phyloP scores from a whole-genome alignment of 495 filamentous ascomycete species.

The Podospora bellae-mahoneyi region DNA sequence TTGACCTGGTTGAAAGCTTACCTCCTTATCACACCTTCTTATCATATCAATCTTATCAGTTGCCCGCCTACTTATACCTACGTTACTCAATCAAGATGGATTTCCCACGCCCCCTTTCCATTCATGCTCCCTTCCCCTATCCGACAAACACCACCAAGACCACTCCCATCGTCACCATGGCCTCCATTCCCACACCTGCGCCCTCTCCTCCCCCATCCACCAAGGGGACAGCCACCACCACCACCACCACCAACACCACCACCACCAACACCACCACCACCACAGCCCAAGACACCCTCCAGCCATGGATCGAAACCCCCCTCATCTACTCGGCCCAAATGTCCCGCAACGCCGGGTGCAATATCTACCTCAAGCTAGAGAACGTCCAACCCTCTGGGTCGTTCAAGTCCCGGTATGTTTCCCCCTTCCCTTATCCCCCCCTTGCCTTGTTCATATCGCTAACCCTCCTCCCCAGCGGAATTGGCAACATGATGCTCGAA shows the following conservation, averaged over 20 bases:
- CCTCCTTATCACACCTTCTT: too few relatives aligned
- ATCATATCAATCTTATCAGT: neutral
- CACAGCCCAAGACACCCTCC: conserved; percentile 31
- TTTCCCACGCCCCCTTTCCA: neutral
- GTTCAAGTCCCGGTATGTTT: conserved; percentile 74
- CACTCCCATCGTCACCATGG: neutral
- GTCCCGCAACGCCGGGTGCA: conserved; percentile 68
- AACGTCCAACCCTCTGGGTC: conserved; percentile 89
- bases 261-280: neutral
- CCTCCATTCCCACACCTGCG: neutral
- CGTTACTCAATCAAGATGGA: neutral
- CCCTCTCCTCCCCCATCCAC: neutral
- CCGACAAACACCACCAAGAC: neutral
- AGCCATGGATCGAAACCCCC: conserved; percentile 71
- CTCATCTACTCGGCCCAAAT: conserved; percentile 64
- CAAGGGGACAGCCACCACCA: conserved; percentile 6
- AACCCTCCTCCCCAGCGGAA: conserved; percentile 43
- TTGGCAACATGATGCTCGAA: conserved; percentile 73
- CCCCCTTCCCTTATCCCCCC: neutral
- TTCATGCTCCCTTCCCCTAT: neutral
- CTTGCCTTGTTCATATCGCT: neutral
- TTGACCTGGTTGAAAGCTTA: too few relatives aligned
- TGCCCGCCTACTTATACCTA: neutral
- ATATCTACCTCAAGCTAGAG: conserved; percentile 90
- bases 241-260: neutral